A percentile compares a stretch with the other conserved stretches of the same genome.
Evolutionary conservation across 164 flowering plant genomes (phyloP).

Genomic region (Saururus chinensis): DNA sequence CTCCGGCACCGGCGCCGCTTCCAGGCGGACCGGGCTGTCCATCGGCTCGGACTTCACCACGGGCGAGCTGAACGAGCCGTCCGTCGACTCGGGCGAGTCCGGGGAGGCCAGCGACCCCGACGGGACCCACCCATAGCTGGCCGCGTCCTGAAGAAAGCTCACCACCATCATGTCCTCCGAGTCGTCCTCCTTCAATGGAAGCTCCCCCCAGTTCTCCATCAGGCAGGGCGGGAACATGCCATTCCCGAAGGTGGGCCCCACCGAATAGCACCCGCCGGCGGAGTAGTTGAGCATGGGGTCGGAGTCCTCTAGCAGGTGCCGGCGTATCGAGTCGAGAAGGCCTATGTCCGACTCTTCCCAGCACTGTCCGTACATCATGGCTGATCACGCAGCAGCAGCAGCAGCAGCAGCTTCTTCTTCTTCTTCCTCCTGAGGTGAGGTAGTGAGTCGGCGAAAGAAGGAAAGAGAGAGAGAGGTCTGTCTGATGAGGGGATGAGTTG

Average conservation of each 20-base stretch:
- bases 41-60: constrained; percentile 20
- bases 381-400: neutral
- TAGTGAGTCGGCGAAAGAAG: neutral
- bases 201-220: constrained; percentile 65
- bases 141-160: constrained; percentile 55
- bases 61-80: neutral
- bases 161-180: constrained; percentile 79
- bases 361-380: constrained; percentile 9
- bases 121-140: constrained; percentile 58
- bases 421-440: no score
- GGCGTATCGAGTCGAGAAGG: constrained; percentile 38
- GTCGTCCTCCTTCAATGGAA: constrained; percentile 67
- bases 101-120: constrained; percentile 1
- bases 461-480: neutral
- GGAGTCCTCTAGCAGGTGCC: constrained; percentile 39
- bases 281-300: neutral
- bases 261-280: no score
- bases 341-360: constrained; percentile 23
- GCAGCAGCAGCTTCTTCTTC: no score
- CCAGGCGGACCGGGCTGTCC: neutral
- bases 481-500: neutral
- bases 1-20: constrained; percentile 4
- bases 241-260: constrained; percentile 16
- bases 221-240: constrained; percentile 40
- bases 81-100: neutral